Evolutionary conservation across 179 eudicot species (phyloP).

Genomic region (Monotropa hypopitys): DNA sequence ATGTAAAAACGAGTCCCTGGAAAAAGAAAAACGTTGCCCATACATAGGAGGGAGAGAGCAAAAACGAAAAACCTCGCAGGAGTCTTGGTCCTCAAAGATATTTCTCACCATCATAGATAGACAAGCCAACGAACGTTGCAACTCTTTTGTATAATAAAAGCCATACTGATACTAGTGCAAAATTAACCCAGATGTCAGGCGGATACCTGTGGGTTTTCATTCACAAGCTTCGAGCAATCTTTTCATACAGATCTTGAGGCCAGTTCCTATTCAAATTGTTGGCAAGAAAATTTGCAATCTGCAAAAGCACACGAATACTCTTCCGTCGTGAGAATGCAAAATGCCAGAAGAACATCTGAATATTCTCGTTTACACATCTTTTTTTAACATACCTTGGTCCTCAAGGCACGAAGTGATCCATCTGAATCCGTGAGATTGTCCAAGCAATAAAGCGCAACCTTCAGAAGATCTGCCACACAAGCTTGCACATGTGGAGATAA

Average conservation of each 20-base stretch:
- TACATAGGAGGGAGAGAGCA: neutral
- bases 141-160: neutral
- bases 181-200: neutral
- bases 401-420: slow-evolving; percentile 91
- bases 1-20: neutral
- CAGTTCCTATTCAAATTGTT: slow-evolving; percentile 75
- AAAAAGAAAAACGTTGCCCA: neutral
- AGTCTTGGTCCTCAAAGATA: neutral
- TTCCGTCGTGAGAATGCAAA: neutral
- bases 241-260: slow-evolving; percentile 87
- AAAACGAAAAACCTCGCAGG: neutral
- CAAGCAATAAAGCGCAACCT: slow-evolving; percentile 70
- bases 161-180: neutral
- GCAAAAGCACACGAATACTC: slow-evolving; percentile 14
- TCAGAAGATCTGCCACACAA: slow-evolving; percentile 85
- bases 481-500: slow-evolving; percentile 77
- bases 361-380: neutral
- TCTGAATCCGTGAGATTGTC: slow-evolving; percentile 79
- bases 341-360: neutral
- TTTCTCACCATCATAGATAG: neutral
- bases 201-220: neutral
- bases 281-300: slow-evolving; percentile 87
- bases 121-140: neutral
- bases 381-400: slow-evolving; percentile 50
- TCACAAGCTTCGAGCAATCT: slow-evolving; percentile 73